Conservation (phyloP, 257 asterid genomes). For the Ilex asprella region DNA sequence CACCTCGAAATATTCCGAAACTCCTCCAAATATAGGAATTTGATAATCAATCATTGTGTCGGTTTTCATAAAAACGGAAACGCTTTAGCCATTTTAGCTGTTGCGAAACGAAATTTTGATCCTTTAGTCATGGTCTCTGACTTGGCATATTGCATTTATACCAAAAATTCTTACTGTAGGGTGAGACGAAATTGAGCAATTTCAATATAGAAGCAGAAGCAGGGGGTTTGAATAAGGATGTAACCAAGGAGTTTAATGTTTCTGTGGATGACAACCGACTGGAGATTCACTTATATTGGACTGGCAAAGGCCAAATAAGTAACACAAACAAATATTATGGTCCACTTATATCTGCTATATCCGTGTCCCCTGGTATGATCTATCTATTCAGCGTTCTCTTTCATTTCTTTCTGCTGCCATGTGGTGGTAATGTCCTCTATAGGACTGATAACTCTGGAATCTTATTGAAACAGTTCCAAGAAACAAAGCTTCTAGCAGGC, state of each 20-base stretch:
- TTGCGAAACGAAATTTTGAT: too few species aligned
- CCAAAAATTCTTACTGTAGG: constrained; percentile 24
- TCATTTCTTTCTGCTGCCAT: constrained; percentile 1
- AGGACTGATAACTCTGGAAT: too few species aligned
- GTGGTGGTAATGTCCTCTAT: neutral
- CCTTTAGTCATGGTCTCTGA: too few species aligned
- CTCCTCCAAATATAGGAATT: too few species aligned
- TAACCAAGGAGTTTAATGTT: constrained; percentile 30
- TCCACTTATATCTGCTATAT: constrained; percentile 83
- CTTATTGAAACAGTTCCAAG: too few species aligned
- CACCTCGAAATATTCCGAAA: too few species aligned
- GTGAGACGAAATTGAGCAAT: constrained; percentile 51
- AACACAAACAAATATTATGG: constrained; percentile 49
- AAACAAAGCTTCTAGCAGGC: too few species aligned
- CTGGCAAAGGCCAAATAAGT: constrained; percentile 23
- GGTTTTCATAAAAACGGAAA: too few species aligned
- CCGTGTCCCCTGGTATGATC: constrained; percentile 63
- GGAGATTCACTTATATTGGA: constrained; percentile 68
- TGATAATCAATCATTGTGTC: too few species aligned
- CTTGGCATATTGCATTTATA: too few species aligned
- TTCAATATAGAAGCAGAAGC: constrained; percentile 59
- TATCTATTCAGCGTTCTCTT: constrained; percentile 4
- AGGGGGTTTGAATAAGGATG: constrained; percentile 52
- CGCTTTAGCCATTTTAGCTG: too few species aligned
- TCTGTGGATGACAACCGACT: constrained; percentile 55